phyloP scores from a whole-genome alignment of 2,329 filamentous ascomycete genomes.

The Neofusicoccum umdonicola region DNA sequence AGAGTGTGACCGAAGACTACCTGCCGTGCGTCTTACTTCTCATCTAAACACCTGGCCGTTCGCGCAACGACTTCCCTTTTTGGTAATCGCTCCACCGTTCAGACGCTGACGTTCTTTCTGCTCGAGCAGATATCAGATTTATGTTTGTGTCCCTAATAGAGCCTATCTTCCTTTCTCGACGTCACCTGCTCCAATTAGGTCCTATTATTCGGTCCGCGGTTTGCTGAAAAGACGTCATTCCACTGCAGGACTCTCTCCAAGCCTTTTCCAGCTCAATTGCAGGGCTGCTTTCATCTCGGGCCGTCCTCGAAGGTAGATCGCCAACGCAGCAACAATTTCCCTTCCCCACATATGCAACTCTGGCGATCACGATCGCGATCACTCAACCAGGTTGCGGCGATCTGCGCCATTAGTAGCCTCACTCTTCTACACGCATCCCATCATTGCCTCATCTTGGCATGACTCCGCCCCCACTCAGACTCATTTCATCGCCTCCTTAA shows the following conservation, averaged over 20 bases:
- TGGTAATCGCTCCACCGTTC: conserved; percentile 3
- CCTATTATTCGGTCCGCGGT: conserved; percentile 4
- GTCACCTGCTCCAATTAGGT: neutral
- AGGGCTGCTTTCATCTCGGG: conserved; percentile 74
- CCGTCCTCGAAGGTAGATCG: conserved; percentile 67
- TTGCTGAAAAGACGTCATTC: conserved; percentile 5
- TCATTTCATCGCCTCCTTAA: neutral
- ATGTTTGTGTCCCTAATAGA: conserved; percentile 46
- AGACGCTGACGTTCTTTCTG: neutral
- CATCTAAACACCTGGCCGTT: neutral
- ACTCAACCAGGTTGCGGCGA: neutral
- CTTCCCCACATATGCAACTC: conserved; percentile 10
- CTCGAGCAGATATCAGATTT: conserved; percentile 61
- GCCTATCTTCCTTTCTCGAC: neutral
- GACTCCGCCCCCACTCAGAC: neutral
- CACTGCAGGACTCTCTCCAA: conserved; percentile 67
- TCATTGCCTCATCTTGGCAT: neutral
- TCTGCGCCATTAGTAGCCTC: conserved; percentile 6
- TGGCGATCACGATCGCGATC: conserved; percentile 13
- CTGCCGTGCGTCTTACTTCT: conserved; percentile 51
- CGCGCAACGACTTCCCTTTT: conserved; percentile 4
- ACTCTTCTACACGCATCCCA: neutral
- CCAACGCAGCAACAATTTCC: conserved; percentile 1
- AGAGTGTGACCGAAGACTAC: conserved; percentile 84
- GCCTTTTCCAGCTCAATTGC: conserved; percentile 83